phyloP scores from a whole-genome alignment of 108 stramenopile species.

The Skeletonema menzelii region DNA sequence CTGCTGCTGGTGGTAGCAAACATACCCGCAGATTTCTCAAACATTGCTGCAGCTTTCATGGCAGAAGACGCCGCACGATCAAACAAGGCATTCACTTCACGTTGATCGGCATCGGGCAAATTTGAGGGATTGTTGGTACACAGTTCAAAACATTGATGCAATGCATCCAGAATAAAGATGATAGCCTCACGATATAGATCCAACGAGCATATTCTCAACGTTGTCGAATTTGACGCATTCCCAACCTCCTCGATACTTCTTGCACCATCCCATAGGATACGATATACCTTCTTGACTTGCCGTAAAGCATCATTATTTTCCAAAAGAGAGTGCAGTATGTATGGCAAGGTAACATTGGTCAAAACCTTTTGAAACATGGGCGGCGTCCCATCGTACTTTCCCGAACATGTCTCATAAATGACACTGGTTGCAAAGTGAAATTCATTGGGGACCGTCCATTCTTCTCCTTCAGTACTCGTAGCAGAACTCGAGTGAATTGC shows the following conservation, averaged over 20 bases:
- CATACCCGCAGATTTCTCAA: conserved; percentile 6
- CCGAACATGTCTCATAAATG: conserved; percentile 14
- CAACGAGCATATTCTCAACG: conserved; percentile 14
- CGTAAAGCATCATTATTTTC: conserved; percentile 16
- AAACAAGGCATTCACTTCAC: conserved; percentile 29
- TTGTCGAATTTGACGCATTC: background rate
- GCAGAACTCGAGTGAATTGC: conserved; percentile 1
- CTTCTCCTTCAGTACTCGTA: background rate
- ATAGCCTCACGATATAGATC: conserved; percentile 26
- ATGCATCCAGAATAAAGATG: conserved; percentile 4
- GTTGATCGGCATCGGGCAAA: background rate
- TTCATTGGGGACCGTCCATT: conserved; percentile 23
- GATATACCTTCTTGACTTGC: conserved; percentile 33
- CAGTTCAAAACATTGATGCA: background rate
- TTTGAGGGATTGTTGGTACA: background rate
- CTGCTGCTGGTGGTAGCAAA: background rate
- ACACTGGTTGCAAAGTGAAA: conserved; percentile 27
- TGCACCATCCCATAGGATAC: conserved; percentile 43
- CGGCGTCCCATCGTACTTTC: conserved; percentile 1
- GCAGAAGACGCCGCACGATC: conserved; percentile 41
- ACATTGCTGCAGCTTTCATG: conserved; percentile 16
- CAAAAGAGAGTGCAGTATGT: conserved; percentile 11
- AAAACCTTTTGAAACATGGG: conserved; percentile 24
- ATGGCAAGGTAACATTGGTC: conserved; percentile 15
- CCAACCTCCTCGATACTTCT: conserved; percentile 8